phyloP scores from a whole-genome alignment of 257 asterid species.

The Ilex asprella region DNA sequence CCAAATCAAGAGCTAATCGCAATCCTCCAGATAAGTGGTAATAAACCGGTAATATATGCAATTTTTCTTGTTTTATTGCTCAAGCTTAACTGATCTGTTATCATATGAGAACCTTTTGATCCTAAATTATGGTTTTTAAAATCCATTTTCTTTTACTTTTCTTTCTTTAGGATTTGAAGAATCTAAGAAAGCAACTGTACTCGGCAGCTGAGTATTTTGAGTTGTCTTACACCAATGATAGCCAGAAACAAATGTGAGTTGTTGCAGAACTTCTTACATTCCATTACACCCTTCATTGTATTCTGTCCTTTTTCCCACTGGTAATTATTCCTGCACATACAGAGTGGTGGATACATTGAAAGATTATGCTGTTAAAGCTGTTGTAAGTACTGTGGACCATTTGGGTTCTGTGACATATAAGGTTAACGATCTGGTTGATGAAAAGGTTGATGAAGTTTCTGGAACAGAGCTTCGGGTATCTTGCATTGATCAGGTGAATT shows the following conservation, averaged over 20 bases:
- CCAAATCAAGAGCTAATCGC: too few relatives aligned
- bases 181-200: background rate
- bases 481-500: background rate
- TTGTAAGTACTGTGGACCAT: background rate
- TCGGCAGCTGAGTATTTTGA: background rate
- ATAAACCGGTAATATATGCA: too few relatives aligned
- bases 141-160: background rate
- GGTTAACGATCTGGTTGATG: background rate
- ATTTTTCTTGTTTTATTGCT: too few relatives aligned
- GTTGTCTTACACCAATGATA: background rate
- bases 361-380: background rate
- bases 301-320: background rate
- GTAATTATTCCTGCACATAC: background rate
- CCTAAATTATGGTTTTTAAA: constrained; percentile 8
- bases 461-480: background rate
- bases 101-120: background rate
- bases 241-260: background rate
- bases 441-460: background rate
- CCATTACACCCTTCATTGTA: background rate
- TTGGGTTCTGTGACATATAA: background rate
- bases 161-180: constrained; percentile 9
- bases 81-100: too few relatives aligned
- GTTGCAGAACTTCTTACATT: too few relatives aligned
- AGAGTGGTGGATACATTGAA: background rate
- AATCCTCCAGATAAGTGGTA: too few relatives aligned